Evolutionary conservation across 176 grass and related monocot genomes (phyloP), one percentile per base, ranked within the genome.

Genomic region (Chloris gayana): DNA sequence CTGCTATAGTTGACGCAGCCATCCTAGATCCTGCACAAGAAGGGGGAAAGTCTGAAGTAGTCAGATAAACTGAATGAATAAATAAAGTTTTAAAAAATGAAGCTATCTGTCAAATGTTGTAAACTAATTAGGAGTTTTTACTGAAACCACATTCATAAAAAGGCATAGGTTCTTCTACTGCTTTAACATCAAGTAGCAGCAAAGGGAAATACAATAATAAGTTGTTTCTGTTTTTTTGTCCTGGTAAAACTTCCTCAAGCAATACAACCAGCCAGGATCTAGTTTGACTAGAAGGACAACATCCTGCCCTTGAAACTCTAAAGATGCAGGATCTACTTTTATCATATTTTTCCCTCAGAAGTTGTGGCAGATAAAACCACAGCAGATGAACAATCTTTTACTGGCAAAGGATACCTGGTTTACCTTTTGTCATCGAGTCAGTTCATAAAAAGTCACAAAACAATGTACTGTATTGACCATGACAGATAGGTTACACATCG

Each of bases 1-100:
- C 84, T 85, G 21, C 14, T 66, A 58, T 67, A 7, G 0, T 0
- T 30, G 0, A 0, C 51, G 0, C 1, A 0, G 0, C 17, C 0
- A 1, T 41, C 0, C 1, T 44, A 4, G 25, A 22, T 14, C 27
- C 84, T 85, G 69, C 76, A 85, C 6, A 56, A 35, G 14, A 45
- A 67, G 44, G 27, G 50, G 38, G 10, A 3, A 56, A 32, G 0
- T 5, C 4, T 2, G 1, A 64, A 32, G 4, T 29, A 7, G 27
- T 64, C 14, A 64, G 24, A 29, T 14, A 61, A 61, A 29, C 13
- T 29, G 25, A 61, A 61, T 56, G 21, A 0, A 25, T 3, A 26
- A 59, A 59, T n/a, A 6, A 56, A 56, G 53, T 56, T 9, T 56
- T 56, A 56, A 21, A 56, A 54, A 56, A 56, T 49, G n/a, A 46